phyloP scores from a whole-genome alignment of 306 rosid genomes.

The Senna tora region DNA sequence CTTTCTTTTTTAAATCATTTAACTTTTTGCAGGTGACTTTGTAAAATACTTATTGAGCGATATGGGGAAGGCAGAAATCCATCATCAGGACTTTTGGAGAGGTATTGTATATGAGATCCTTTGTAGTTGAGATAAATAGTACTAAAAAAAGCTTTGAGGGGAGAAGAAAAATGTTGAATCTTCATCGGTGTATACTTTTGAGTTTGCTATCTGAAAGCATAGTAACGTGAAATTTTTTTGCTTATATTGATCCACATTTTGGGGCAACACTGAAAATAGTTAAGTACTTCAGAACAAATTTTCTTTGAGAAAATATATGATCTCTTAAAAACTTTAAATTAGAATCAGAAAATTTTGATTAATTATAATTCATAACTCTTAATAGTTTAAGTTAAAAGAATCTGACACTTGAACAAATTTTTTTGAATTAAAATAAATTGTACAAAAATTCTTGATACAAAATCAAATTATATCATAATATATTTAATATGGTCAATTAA shows the following conservation, averaged over 20 bases:
- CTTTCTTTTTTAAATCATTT: constrained; percentile 20
- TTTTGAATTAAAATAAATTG: too few species aligned
- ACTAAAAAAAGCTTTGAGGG: constrained; percentile 17
- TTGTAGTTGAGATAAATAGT: too few species aligned
- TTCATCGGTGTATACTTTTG: constrained; percentile 11
- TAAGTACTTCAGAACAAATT: not conserved
- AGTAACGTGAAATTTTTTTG: not conserved
- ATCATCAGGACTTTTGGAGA: constrained; percentile 75
- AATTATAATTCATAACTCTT: too few species aligned
- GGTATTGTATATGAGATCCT: constrained; percentile 54
- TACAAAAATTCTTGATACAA: too few species aligned
- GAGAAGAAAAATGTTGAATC: constrained; percentile 25
- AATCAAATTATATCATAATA: too few species aligned
- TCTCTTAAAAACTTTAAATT: too few species aligned
- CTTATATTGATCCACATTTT: constrained; percentile 22
- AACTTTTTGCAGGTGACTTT: constrained; percentile 69
- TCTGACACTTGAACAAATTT: too few species aligned
- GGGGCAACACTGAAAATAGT: not conserved
- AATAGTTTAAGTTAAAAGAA: too few species aligned
- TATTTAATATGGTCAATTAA: too few species aligned
- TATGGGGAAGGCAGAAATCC: constrained; percentile 78
- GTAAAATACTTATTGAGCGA: constrained; percentile 77
- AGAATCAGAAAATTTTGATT: too few species aligned
- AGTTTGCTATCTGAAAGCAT: constrained; percentile 6
- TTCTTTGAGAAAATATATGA: constrained; percentile 5